Evolutionary conservation across 2,329 filamentous ascomycete species (phyloP).

Genomic region (Talaromyces amestolkiae): DNA sequence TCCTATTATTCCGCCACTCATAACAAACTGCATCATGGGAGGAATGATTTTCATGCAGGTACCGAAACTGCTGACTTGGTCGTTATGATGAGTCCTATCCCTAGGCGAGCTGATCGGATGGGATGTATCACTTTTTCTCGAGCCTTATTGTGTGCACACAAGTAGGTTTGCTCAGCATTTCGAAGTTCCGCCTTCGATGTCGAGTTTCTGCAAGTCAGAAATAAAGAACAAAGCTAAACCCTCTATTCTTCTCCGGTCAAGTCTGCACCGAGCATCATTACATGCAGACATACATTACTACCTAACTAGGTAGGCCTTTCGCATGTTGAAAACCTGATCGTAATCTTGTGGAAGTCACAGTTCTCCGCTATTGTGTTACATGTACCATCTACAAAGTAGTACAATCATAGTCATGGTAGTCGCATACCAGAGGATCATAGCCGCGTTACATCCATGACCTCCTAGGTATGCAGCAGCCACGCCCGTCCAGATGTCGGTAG

Average conservation of each 20-base stretch:
- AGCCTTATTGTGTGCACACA: neutral
- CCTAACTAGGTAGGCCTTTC: neutral
- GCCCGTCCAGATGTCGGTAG: neutral
- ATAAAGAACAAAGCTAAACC: neutral
- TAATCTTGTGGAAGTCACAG: neutral
- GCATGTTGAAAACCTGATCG: neutral
- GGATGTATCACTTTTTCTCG: neutral
- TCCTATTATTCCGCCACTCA: neutral
- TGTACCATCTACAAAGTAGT: neutral
- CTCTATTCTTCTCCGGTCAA: neutral
- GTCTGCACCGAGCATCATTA: neutral
- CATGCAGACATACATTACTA: neutral
- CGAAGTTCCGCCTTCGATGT: too few relatives aligned
- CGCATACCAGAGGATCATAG: neutral
- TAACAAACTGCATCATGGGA: neutral
- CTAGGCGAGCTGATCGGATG: neutral
- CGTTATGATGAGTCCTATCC: neutral
- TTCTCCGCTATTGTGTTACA: constrained; percentile 1
- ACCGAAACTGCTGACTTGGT: neutral
- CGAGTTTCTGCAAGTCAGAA: neutral
- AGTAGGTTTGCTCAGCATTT: neutral
- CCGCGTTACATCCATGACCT: constrained; percentile 4
- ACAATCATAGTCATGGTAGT: neutral
- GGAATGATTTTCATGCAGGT: constrained; percentile 9
- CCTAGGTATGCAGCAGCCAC: neutral